Evolutionary conservation across 1,284 basidiomycete species (phyloP).

Genomic region (Lignosus rhinocerotis): DNA sequence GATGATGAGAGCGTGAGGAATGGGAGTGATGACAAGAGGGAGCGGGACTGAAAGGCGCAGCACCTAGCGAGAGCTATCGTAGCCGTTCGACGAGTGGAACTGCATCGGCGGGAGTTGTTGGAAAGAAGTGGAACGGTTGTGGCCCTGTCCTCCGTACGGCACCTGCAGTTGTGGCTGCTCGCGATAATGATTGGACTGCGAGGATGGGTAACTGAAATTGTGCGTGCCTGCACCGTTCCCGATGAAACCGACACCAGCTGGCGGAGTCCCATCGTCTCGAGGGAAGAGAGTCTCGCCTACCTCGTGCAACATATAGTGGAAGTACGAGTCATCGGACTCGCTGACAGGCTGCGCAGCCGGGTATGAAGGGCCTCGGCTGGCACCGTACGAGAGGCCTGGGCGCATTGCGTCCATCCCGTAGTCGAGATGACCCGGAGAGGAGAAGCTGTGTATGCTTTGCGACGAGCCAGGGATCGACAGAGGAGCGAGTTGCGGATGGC

Average conservation of each 20-base stretch:
- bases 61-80: background rate
- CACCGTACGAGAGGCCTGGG: background rate
- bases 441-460: constrained; percentile 2
- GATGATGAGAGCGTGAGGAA: background rate
- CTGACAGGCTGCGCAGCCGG: background rate
- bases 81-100: background rate
- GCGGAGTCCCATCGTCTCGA: background rate
- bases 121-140: background rate
- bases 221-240: background rate
- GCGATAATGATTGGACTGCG: constrained; percentile 5
- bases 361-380: background rate
- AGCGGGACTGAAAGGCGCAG: background rate
- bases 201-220: constrained; percentile 3
- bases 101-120: constrained; percentile 7
- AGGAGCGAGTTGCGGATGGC: constrained; percentile 8
- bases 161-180: constrained; percentile 1
- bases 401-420: constrained; percentile 8
- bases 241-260: background rate
- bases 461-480: constrained; percentile 11
- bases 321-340: constrained; percentile 15
- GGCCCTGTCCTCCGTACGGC: background rate
- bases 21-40: background rate
- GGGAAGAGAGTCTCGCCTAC: constrained; percentile 11
- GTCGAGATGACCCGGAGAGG: background rate
- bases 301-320: constrained; percentile 14